Conservation (phyloP, 306 rosid genomes). For the Carpinus viminea region DNA sequence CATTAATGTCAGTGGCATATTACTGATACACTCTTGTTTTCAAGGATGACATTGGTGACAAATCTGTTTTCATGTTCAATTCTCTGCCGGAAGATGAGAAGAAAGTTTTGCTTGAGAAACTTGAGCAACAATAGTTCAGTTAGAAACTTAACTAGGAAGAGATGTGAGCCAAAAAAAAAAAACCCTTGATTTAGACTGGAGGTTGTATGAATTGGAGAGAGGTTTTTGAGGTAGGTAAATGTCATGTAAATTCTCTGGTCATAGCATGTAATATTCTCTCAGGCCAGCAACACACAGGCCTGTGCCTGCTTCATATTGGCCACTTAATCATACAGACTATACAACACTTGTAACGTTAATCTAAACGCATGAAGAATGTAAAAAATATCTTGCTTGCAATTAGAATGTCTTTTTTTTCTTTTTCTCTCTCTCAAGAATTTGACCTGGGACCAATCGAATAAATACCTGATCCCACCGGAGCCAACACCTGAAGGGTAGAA, state of each 20-base stretch:
- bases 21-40: constrained; percentile 24
- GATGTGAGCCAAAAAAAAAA: neutral
- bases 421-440: neutral
- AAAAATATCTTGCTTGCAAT: neutral
- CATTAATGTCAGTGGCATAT: neutral
- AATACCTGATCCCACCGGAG: neutral
- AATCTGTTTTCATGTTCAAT: constrained; percentile 82
- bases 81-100: constrained; percentile 66
- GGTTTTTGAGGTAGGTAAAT: neutral
- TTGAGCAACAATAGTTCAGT: constrained; percentile 51
- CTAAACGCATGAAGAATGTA: neutral
- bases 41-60: constrained; percentile 95
- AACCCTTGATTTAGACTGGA: neutral
- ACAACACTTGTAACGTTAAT: neutral
- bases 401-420: neutral
- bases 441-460: neutral
- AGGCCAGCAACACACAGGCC: no score
- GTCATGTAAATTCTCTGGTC: neutral
- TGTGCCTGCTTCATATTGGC: neutral
- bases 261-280: neutral
- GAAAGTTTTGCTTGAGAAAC: constrained; percentile 60
- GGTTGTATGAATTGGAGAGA: neutral
- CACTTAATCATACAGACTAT: neutral
- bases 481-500: neutral
- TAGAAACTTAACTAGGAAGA: constrained; percentile 20